Percentiles rank a stretch among this genome's conserved stretches.
These are phyloP conservation scores for Rhizopogon vinicolor DNA, from an alignment of 768 basidiomycete species.

Conservation along the genomic window DNA sequence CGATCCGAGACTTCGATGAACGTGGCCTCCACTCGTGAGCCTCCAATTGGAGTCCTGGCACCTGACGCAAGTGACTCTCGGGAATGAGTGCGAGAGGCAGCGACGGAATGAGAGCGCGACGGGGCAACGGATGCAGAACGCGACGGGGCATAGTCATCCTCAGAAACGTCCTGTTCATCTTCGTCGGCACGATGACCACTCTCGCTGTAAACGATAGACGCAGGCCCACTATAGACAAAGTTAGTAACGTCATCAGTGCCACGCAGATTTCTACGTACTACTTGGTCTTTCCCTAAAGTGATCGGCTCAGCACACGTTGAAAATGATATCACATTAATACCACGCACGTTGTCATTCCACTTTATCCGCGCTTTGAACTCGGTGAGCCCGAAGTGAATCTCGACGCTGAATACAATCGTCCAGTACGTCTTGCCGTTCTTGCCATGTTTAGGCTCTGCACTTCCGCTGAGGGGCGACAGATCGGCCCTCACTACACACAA, in stretches of 20 bases:
- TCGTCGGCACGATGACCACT: constrained; percentile 70
- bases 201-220: constrained; percentile 79
- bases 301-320: constrained; percentile 3
- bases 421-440: constrained; percentile 69
- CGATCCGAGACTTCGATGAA: constrained; percentile 26
- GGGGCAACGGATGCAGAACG: constrained; percentile 29
- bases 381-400: constrained; percentile 79
- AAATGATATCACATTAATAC: neutral
- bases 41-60: constrained; percentile 26
- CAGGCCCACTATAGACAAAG: constrained; percentile 55
- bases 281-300: constrained; percentile 55
- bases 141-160: constrained; percentile 49
- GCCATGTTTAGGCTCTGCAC: constrained; percentile 63
- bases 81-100: constrained; percentile 52
- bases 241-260: neutral
- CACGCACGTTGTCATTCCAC: constrained; percentile 73
- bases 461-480: constrained; percentile 64
- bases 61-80: constrained; percentile 34
- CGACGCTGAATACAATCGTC: constrained; percentile 82
- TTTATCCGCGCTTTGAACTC: constrained; percentile 82
- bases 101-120: constrained; percentile 40
- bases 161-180: constrained; percentile 62
- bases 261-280: constrained; percentile 46
- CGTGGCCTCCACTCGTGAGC: constrained; percentile 17
- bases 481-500: constrained; percentile 78